Conservation (phyloP, 139 green algal genomes). For the Closterium sp. region DNA sequence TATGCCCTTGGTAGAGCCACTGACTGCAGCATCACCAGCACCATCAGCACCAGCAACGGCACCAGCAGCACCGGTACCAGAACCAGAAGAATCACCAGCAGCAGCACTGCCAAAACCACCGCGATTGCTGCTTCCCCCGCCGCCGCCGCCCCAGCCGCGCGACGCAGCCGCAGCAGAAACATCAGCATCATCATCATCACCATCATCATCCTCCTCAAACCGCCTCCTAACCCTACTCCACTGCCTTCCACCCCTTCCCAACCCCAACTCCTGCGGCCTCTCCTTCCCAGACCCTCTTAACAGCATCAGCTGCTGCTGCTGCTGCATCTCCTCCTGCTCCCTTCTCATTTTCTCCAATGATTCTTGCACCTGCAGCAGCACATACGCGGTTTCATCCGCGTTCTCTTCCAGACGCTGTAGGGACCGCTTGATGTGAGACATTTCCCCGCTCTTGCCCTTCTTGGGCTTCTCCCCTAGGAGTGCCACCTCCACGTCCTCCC, state of each 20-base stretch:
- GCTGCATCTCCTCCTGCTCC: not conserved
- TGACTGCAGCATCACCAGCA: too few relatives aligned
- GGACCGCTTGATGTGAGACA: not conserved
- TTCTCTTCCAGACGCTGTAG: not conserved
- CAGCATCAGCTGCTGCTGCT: not conserved
- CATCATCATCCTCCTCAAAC: not conserved
- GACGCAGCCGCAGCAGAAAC: not conserved
- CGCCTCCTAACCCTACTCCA: not conserved
- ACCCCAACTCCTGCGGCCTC: not conserved
- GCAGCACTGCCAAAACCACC: not conserved
- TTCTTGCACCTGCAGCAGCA: not conserved
- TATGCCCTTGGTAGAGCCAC: not conserved
- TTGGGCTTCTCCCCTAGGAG: not conserved
- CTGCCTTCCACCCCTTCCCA: not conserved
- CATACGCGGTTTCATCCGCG: not conserved
- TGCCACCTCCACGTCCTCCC: not conserved
- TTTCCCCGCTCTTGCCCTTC: not conserved
- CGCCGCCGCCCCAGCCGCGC: not conserved
- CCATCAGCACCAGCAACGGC: not conserved
- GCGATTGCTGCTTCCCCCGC: not conserved
- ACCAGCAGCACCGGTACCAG: not conserved
- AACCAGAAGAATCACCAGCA: not conserved
- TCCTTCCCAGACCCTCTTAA: not conserved
- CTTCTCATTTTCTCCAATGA: not conserved
- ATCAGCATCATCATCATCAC: not conserved